Base-by-base conservation (phyloP, 768 basidiomycete species). In the Amanita polypyramis region DNA sequence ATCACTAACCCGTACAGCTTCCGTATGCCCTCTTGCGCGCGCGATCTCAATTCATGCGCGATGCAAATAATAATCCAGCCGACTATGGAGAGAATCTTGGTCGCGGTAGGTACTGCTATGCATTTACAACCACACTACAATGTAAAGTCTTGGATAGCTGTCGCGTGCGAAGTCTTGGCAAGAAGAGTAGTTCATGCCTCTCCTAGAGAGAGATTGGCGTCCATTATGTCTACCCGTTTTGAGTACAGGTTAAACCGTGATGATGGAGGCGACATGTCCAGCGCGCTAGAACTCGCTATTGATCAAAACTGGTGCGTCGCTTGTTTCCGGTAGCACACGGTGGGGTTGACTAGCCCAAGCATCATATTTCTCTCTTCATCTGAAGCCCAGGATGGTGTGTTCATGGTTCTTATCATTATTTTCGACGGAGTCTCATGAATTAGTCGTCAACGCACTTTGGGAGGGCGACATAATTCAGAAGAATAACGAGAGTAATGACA, bases 221-320 rank as follows among this genome's bases (percentile, higher is more conserved):
- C 69, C 3, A 77, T 92, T 51, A 83, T 96, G 81, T 82, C 85
- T 10, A 82, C 77, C 2, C 76, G 94, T 3, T 92, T 80, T 64
- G 73, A 74, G 50, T 80, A 86, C 57, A 64, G 68, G 34, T 81
- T 89, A 59, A 58, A 70, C 30, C 88, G 95, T 58, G 91, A 86
- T 0, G 88, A 88, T 48, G 63, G 69, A 39, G 88, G 85, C 51
- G 82, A 81, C 36, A 74, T 80, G 55, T 69, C 78, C 4, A 90
- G 85, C 56, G 83, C 85, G 6, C 68, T 96, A 36, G 94, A 97
- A 61, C 68, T 82, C 62, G 92, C 94, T n/a, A 88, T 95, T 52
- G 94, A 97, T 62, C 78, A 88, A 46, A 80, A 91, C 56, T 90
- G 91, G 89, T 91, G 57, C 17, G 54, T 33, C 58, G 11, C 17